These are phyloP conservation scores for Knoxdaviesia capensis DNA, from an alignment of 2,329 filamentous ascomycete genomes.

Conservation along the genomic window DNA sequence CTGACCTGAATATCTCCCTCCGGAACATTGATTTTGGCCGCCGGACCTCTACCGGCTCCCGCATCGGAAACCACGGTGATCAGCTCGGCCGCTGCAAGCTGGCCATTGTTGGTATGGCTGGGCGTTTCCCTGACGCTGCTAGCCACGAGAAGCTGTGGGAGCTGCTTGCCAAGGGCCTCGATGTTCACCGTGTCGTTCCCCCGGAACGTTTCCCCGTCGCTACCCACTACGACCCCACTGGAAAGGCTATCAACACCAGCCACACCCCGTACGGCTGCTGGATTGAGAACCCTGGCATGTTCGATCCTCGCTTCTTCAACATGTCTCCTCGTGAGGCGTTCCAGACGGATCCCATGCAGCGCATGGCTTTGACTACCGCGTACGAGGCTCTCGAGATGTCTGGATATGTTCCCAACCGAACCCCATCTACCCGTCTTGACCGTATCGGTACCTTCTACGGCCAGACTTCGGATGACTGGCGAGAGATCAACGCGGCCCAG, in stretches of 20 bases:
- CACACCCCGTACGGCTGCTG: conserved; percentile 52
- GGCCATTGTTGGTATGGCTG: conserved; percentile 52
- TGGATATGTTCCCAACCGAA: conserved; percentile 47
- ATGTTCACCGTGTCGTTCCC: conserved; percentile 44
- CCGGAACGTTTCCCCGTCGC: conserved; percentile 46
- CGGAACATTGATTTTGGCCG: conserved; percentile 15
- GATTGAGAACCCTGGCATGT: conserved; percentile 49
- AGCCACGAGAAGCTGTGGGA: conserved; percentile 35
- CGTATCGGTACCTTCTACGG: conserved; percentile 56
- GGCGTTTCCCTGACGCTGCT: conserved; percentile 21
- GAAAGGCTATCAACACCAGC: conserved; percentile 47
- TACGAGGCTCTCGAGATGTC: conserved; percentile 68
- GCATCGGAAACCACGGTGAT: conserved; percentile 25
- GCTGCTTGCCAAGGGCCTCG: conserved; percentile 42
- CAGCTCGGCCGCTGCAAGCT: conserved; percentile 40
- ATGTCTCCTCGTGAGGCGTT: conserved; percentile 63
- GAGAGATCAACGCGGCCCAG: conserved; percentile 56
- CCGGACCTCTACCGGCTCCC: conserved; percentile 13
- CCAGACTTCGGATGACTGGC: conserved; percentile 59
- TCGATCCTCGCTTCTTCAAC: conserved; percentile 65
- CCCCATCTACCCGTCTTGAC: conserved; percentile 38
- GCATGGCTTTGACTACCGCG: conserved; percentile 51
- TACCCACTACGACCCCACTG: conserved; percentile 45
- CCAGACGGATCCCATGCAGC: conserved; percentile 57
- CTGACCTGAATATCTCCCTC: conserved; percentile 20